Evolutionary conservation across 345 rosid genomes (phyloP), one percentile per base, ranked within the genome.

Genomic region (Acer saccharum): DNA sequence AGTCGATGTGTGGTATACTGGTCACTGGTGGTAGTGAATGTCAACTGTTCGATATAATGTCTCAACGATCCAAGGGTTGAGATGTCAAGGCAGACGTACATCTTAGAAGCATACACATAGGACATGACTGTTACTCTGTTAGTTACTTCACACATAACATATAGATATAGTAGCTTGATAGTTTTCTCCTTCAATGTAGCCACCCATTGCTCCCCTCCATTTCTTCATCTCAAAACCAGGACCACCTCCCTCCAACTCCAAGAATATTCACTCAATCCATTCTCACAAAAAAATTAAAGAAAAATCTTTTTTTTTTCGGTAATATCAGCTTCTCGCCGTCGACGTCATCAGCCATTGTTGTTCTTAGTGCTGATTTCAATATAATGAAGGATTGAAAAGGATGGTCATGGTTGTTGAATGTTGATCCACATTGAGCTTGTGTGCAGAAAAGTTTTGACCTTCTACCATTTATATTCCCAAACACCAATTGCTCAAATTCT

Each of bases 161-260:
- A 54, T 17, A 43, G 46, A 43, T 43, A 43, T 54, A 54, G 58
- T 54, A 46, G 50, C 39, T 46, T 54, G 58, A 54, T 23, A 75
- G 63, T 50, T 65, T 75, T 39, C 71, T 32, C 81, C 88, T 57
- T 44, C 65, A 72, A 78, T 81, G 57, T 81, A 83, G 84, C 82
- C 83, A 73, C 71, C n/a, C 39, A 75, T 77, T 81, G 76, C 84
- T 86, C 81, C 87, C 84, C 77, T 71, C 89, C 90, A 75, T 82
- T 79, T 82, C 83, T 85, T 80, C 10, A 3, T 25, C 68, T 82
- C 83, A 67, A 80, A 57, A 88, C 78, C 74, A 77, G 92, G 88
- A 83, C 81, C 77, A 83, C 81, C 77, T 82, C 86, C 84, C 83
- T 81, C 77, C 76, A 78, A 57, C 41, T 69, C 76, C 76, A 60